These are phyloP conservation scores for Alternaria atra DNA, from an alignment of 2,329 filamentous ascomycete genomes.

Conservation along the genomic window DNA sequence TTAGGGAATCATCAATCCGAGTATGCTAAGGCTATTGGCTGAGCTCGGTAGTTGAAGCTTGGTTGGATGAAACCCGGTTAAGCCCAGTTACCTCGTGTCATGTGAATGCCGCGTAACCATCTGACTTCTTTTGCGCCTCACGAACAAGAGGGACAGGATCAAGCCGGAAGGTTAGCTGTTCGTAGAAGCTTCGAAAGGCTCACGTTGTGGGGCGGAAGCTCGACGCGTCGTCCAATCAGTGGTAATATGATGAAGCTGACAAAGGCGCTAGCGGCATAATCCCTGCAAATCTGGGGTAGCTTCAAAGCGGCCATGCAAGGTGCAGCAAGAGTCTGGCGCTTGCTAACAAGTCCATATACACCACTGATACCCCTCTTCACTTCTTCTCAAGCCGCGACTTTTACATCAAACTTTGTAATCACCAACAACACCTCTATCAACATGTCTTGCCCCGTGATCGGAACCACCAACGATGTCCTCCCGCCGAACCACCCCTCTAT, in stretches of 20 bases:
- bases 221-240: constrained; percentile 18
- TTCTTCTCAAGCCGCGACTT: not conserved
- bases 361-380: constrained; percentile 8
- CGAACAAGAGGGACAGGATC: not conserved
- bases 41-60: not conserved
- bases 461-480: constrained; percentile 55
- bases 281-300: constrained; percentile 30
- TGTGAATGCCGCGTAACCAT: not conserved
- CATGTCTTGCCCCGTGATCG: constrained; percentile 51
- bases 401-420: not conserved
- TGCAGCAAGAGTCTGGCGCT: constrained; percentile 4
- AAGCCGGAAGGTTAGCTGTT: constrained; percentile 2
- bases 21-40: not conserved
- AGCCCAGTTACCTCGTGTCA: not conserved
- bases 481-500: constrained; percentile 56
- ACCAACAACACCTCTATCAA: constrained; percentile 3
- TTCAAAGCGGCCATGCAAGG: constrained; percentile 17
- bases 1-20: not conserved
- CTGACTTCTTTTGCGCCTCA: no score
- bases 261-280: constrained; percentile 17
- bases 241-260: constrained; percentile 16
- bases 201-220: not conserved
- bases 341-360: constrained; percentile 1
- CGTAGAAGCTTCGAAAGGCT: not conserved
- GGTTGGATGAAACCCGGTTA: no score